Conservation (phyloP, 2,329 filamentous ascomycete genomes). For the Coniochaeta sp. region DNA sequence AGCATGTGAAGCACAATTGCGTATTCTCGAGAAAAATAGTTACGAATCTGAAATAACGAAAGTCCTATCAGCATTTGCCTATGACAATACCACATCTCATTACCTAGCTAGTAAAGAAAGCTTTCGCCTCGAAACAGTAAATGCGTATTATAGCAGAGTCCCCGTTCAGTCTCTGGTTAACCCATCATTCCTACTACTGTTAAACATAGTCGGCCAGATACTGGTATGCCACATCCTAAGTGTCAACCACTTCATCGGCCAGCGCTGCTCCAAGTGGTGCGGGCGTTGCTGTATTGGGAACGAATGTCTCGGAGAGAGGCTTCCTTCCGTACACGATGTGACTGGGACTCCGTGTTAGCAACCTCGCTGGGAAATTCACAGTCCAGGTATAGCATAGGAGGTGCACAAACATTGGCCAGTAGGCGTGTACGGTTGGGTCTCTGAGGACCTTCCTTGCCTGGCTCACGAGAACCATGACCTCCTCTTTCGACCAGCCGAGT, state of each 20-base stretch:
- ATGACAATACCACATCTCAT: neutral
- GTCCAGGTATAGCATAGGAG: neutral
- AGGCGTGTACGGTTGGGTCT: slow-evolving; percentile 10
- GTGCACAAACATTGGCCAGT: slow-evolving; percentile 12
- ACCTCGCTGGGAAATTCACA: neutral
- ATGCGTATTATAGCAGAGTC: neutral
- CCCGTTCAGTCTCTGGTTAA: neutral
- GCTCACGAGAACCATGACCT: slow-evolving; percentile 15
- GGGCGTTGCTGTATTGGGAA: neutral
- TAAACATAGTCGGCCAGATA: neutral
- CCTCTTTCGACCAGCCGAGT: slow-evolving; percentile 17
- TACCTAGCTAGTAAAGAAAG: neutral
- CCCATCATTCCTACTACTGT: neutral
- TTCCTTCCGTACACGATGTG: slow-evolving; percentile 1
- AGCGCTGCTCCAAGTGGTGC: neutral
- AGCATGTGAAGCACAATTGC: neutral
- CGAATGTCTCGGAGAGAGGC: neutral
- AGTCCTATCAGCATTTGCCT: neutral
- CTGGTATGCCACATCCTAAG: neutral
- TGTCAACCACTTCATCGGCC: neutral
- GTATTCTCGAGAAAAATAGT: neutral
- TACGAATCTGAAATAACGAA: neutral
- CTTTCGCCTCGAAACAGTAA: neutral
- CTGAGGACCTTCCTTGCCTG: slow-evolving; percentile 6
- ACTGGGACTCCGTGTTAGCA: neutral